Base-by-base conservation (phyloP, 495 filamentous ascomycete genomes). In the Cercophora scortea region DNA sequence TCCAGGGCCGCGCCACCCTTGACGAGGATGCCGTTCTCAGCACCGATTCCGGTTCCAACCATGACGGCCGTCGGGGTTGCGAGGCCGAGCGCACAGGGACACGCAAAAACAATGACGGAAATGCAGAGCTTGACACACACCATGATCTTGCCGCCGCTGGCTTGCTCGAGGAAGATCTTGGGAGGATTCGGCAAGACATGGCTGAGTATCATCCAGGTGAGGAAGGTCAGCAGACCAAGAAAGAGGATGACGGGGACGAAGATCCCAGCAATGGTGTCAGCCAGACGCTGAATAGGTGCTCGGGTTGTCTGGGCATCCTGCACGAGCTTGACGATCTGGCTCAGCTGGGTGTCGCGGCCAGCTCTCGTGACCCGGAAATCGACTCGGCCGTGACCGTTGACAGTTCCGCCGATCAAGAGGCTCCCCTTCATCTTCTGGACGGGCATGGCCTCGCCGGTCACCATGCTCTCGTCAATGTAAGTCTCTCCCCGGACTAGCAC, bases 61-160 rank as follows among this genome's bases (percentile, higher is more conserved):
- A 99, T 97, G 58, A 99, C 91, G 1, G 93, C 93, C 0, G 93
- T 99, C 3, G 93, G 93, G 0, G 93, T 97, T 42, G 88, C 88
- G 13, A 99, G 80, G 46, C 93, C 93, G 19, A 99, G 77, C 0
- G 94, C 94, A 60, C 93, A 99, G 16, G 93, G 93, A 64, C 93
- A 99, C 5, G 93, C 93, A 68, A 99, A 96, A 16, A 97, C 94
- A 65, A 99, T 95, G 49, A 99, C 93, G 0, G 94, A 93, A 57
- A 99, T 99, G 66, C 94, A 97, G 12, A 99, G 82, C 71, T 99
- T 93, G 48, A 97, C 71, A 63, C 94, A 99, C 3, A 99, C 88
- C 89, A 97, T 95, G 47, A 96, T 73, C 61, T 84, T 87, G 32
- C 93, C 93, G 50, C 94, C 94, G 59, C 84, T 87, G 33, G 78